Evolutionary conservation across 306 rosid species (phyloP), one percentile per base, ranked within the genome.

Genomic region (Vigna angularis): DNA sequence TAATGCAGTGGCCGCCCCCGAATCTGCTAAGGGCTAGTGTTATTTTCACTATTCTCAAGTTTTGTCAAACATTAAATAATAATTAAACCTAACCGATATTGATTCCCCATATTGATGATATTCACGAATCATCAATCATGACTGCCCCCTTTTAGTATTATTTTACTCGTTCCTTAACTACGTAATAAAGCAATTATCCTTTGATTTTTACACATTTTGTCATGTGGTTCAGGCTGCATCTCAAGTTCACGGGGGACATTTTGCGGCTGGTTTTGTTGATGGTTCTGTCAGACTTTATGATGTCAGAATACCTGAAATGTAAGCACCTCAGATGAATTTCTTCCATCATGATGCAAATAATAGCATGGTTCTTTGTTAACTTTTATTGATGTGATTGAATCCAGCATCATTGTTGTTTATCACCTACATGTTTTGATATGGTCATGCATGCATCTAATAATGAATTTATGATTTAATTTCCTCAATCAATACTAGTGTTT

Each of bases 231-330:
- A 96, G 99, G 90, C 93, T 73, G 98, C 99, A 63, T 93, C 99
- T 86, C 98, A 96, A 76, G 97, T 96, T 76, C 94, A 96, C 6
- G 97, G 98, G 52, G 93, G 97, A 26, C 98, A 87, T 70, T 82
- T 96, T 74, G 91, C 98, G n/a, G 99, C 99, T 83, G 99, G 99
- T 78, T 96, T 91, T 82, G 57, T 84, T 40, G 99, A 96, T 65
- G 98, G 98, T 79, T 91, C 96, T 78, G 92, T 96, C 64, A 86
- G 92, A 84, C 86, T 96, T 36, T 96, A 96, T 79, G 99, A 96
- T 81, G 88, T 85, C 70, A 90, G 99, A 74, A 83, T 88, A 20
- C 98, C 97, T 69, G 96, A 91, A 56, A 80, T 82, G 99, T 96
- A 87, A 91, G 99, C 85, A 38, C 22, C 45, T 69, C 77, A 4